Base-by-base conservation (phyloP, 202 grass and related monocot genomes). In the Bolboschoenoplectus hybrid region DNA sequence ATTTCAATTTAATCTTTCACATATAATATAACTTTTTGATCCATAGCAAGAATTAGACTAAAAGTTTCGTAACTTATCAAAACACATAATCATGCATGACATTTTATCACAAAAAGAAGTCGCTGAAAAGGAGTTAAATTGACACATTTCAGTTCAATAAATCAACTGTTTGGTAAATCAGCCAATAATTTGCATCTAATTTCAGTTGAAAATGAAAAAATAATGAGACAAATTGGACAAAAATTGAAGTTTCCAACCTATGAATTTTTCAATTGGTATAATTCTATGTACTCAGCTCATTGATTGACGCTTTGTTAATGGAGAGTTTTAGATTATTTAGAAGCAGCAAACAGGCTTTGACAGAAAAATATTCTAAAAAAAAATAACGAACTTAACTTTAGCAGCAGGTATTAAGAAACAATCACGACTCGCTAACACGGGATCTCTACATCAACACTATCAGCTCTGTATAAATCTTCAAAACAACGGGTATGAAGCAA, bases 401-500 rank as follows among this genome's bases (percentile, higher is more conserved):
- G 14, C 17, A 71, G 16, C 39, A 19, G 46, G 67, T n/a, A 5
- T 13, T 39, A 40, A 67, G 35, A 40, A 72, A 72, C 5, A 72
- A 72, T 72, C 19, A 13, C 6, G 26, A 76, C 47, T 7, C 3
- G 17, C 73, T 55, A 72, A 7, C 10, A 53, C 72, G 2, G 6
- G 10, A 76, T 76, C 55, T 38, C 49, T 35, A 76, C 50, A 76
- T 38, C 1, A 38, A 76, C 53, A 76, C 38, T 20, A 76, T 53
- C 49, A 76, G 49, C 32, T 16, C 26, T 76, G 12, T 55, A 76
- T 49, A 76, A 76, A 35, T 52, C n/a, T 16, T 72, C 47, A 3
- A 20, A 13, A 41, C 2, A 39, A 40, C 49, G 1, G 14, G 17
- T 46, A 47, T 67, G n/a, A 26, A 34, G 14, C 17, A 26, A 49